Evolutionary conservation across 768 basidiomycete species (phyloP), one percentile per base, ranked within the genome.

Genomic region (Holtermannia corniformis): DNA sequence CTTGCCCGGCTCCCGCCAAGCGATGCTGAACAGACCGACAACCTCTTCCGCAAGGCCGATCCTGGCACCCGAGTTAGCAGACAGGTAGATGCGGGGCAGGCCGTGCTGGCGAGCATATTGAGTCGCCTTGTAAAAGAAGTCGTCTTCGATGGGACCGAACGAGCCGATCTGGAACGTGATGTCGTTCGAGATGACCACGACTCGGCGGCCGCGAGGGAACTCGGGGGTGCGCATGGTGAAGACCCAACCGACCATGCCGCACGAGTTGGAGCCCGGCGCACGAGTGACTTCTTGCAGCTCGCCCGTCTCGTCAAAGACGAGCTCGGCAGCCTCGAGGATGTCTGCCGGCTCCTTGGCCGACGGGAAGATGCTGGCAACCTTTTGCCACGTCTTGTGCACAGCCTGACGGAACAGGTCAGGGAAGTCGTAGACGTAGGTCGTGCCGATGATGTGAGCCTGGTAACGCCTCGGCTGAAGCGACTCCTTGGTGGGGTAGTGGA

Each of bases 341-440:
- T 80, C 79, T 70, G 87, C 85, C 4, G 95, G 95, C 28, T 82
- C 64, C 28, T 79, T 78, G 47, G 91, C 74, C 16, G 82, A 79
- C 12, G 87, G 76, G 65, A 87, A 80, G 42, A 81, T 81, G 62
- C 83, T 82, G 19, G 64, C 57, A 21, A 70, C 63, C 25, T 62
- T 64, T 58, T 80, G 76, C 95, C 95, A 99, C 57, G 90, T 79
- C 64, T 91, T 89, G 66, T 90, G 86, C 55, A 97, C 77, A 5
- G 93, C 91, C 76, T 97, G 97, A 37, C 91, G 85, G 79, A 97
- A 99, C 58, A 99, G 82, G 65, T 95, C 95, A 41, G 95, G 95
- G 84, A 97, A 99, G 75, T 97, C 95, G 74, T 97, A 97, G 26
- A 87, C 92, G 71, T 97, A 99, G 47, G 95, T 99, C 25, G 95